Evolutionary conservation across 257 asterid species (phyloP).

Genomic region (Solanum neorickii): DNA sequence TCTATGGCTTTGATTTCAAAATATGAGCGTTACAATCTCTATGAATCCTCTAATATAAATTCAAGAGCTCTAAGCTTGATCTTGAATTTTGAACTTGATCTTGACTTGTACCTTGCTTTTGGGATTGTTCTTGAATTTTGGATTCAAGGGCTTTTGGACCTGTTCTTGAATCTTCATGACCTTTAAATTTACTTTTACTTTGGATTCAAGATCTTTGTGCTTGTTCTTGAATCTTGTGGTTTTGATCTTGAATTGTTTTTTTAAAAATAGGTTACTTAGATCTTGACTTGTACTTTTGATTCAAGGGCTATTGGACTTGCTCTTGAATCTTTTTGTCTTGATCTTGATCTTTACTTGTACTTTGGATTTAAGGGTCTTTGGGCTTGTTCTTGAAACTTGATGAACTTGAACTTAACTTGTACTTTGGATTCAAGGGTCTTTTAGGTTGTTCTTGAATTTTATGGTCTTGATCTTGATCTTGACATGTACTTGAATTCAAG

Average conservation of each 20-base stretch:
- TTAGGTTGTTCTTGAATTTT: neutral
- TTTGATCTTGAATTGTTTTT: neutral
- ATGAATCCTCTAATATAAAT: neutral
- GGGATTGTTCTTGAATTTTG: no score
- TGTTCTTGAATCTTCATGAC: neutral
- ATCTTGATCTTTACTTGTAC: neutral
- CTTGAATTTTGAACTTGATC: neutral
- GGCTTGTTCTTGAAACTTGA: neutral
- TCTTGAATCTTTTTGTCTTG: neutral
- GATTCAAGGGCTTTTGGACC: neutral
- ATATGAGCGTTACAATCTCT: neutral
- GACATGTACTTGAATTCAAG: neutral
- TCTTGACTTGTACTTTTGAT: neutral
- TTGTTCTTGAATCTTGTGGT: neutral
- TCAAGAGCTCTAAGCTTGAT: neutral
- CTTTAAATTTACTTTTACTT: neutral
- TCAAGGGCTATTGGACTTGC: neutral
- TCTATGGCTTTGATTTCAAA: neutral
- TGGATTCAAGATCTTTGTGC: neutral
- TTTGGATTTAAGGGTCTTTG: neutral
- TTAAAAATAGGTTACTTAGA: neutral
- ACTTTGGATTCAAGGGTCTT: neutral
- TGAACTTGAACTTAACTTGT: neutral
- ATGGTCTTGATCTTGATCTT: neutral
- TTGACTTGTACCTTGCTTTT: neutral